Evolutionary conservation across 2,329 filamentous ascomycete genomes (phyloP).

Genomic region (Mollisiaceae sp.): DNA sequence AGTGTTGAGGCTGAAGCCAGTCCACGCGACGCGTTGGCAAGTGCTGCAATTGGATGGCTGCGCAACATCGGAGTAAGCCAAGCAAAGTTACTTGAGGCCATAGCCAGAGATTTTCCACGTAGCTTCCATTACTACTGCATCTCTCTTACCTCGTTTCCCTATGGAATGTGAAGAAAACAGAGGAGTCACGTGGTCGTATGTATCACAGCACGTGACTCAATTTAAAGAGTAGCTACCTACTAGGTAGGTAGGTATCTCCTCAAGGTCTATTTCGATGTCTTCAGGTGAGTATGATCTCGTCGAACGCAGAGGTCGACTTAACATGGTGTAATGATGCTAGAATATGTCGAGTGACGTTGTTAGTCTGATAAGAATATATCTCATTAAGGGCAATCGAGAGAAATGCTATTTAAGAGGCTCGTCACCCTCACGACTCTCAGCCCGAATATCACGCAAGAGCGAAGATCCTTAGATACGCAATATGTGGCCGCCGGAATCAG

Average conservation of each 20-base stretch:
- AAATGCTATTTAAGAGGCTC: neutral
- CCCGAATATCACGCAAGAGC: neutral
- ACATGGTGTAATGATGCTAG: neutral
- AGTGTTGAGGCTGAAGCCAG: neutral
- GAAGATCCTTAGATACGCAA: neutral
- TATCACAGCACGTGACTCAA: too few species aligned
- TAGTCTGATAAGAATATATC: neutral
- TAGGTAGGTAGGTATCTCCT: too few species aligned
- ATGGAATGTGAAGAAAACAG: neutral
- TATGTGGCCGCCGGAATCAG: neutral
- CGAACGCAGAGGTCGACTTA: neutral
- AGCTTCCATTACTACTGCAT: neutral
- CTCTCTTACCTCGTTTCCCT: neutral
- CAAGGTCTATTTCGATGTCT: too few species aligned
- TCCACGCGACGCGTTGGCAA: slow-evolving; percentile 5
- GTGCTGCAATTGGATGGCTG: neutral
- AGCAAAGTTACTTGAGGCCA: neutral
- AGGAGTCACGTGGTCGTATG: neutral
- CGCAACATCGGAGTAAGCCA: neutral
- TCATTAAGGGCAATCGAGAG: neutral
- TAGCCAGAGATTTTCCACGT: neutral
- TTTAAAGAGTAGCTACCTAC: too few species aligned
- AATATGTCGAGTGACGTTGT: neutral
- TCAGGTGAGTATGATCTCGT: neutral
- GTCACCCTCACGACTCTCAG: neutral